Evolutionary conservation across 768 basidiomycete species (phyloP).

Genomic region (Hemileccinum impolitum): DNA sequence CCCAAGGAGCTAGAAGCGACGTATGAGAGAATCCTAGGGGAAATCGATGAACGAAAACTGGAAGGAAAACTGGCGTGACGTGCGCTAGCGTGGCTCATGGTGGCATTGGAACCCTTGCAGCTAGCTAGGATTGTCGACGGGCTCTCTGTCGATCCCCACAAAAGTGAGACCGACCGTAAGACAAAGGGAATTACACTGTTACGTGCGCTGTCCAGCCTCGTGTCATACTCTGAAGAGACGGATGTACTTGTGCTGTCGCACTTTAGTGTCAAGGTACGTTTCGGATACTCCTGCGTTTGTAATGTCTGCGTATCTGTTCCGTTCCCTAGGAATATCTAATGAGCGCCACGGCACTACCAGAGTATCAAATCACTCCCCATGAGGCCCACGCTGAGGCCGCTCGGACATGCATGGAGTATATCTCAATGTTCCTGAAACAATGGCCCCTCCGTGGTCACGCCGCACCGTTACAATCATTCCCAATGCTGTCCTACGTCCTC

Average conservation of each 20-base stretch:
- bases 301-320: background rate
- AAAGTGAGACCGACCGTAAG: background rate
- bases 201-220: background rate
- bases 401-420: background rate
- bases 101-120: background rate
- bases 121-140: background rate
- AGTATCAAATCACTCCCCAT: background rate
- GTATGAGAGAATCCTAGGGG: slow-evolving; percentile 3
- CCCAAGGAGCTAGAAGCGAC: background rate
- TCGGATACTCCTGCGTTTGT: too few species aligned
- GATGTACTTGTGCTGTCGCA: background rate
- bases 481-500: background rate
- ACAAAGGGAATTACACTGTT: background rate
- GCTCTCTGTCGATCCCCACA: background rate
- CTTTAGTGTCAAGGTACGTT: slow-evolving; percentile 1
- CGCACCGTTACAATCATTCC: background rate
- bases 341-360: background rate
- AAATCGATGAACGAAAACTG: background rate
- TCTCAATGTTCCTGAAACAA: background rate
- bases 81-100: background rate
- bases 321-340: slow-evolving; percentile 2
- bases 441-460: too few species aligned
- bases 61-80: background rate
- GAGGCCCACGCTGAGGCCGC: background rate
- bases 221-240: background rate